Conservation (phyloP, 2,329 filamentous ascomycete species). For the Colletotrichum filicis region DNA sequence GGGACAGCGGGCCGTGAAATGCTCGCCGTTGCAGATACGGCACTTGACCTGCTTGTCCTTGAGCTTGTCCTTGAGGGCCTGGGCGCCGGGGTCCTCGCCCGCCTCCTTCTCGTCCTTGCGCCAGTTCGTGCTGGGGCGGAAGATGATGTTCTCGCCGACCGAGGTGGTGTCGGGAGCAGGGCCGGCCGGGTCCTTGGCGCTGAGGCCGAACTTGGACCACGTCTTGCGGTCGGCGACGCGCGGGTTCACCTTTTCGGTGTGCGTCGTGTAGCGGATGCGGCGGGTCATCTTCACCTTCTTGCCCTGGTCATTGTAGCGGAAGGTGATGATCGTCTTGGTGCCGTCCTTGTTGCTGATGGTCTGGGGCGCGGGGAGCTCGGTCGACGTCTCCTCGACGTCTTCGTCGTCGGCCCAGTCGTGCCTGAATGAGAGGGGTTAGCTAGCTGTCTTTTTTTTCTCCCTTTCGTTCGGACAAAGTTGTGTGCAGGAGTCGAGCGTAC, state of each 20-base stretch:
- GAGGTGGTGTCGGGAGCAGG: conserved; percentile 91
- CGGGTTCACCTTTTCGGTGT: conserved; percentile 95
- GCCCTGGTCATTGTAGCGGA: conserved; percentile 89
- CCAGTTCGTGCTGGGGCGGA: conserved; percentile 94
- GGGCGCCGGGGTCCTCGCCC: conserved; percentile 77
- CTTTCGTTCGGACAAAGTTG: neutral
- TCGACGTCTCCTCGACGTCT: conserved; percentile 79
- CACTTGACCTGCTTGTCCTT: conserved; percentile 99
- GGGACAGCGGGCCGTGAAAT: conserved; percentile 98
- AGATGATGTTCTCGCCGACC: conserved; percentile 97
- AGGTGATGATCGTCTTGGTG: conserved; percentile 94
- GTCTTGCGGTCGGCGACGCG: conserved; percentile 93
- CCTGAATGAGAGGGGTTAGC: conserved; percentile 43
- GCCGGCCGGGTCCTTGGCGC: conserved; percentile 84
- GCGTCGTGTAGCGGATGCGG: conserved; percentile 90
- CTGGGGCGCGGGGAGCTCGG: conserved; percentile 83
- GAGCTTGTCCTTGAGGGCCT: conserved; percentile 82
- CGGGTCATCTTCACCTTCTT: conserved; percentile 98
- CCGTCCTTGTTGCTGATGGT: conserved; percentile 98
- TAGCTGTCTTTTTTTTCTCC: neutral
- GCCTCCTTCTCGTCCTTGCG: conserved; percentile 89
- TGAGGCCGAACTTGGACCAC: conserved; percentile 93
- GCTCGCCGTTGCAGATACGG: conserved; percentile 97
- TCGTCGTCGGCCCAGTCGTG: conserved; percentile 97
- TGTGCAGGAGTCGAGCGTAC: conserved; percentile 14